These are phyloP conservation scores for Mycena venus DNA, from an alignment of 768 basidiomycete genomes.

Conservation along the genomic window DNA sequence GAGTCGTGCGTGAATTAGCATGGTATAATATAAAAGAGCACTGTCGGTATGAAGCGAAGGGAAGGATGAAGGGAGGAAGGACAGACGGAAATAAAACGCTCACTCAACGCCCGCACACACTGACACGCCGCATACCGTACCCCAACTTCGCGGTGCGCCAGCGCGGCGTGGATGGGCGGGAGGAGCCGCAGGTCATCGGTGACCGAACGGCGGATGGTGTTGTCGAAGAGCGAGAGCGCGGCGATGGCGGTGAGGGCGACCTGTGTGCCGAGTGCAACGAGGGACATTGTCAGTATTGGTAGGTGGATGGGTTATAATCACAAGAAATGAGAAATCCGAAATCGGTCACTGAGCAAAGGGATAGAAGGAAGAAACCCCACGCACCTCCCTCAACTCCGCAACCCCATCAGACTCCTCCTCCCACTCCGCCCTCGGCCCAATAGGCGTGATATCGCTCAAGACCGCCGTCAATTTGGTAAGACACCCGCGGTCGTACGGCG, in stretches of 20 bases:
- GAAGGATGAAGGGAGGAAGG: too few relatives aligned
- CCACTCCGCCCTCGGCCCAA: slow-evolving; percentile 57
- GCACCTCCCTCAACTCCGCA: slow-evolving; percentile 74
- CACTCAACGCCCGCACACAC: slow-evolving; percentile 84
- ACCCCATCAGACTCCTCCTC: slow-evolving; percentile 78
- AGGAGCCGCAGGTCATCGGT: slow-evolving; percentile 69
- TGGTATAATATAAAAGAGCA: too few relatives aligned
- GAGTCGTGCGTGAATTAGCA: too few relatives aligned
- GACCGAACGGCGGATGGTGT: slow-evolving; percentile 78
- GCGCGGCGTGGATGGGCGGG: slow-evolving; percentile 61
- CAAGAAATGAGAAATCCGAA: too few relatives aligned
- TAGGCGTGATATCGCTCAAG: slow-evolving; percentile 65
- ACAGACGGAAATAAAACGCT: too few relatives aligned
- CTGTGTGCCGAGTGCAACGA: slow-evolving; percentile 49
- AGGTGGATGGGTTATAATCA: too few relatives aligned
- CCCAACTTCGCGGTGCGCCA: slow-evolving; percentile 75
- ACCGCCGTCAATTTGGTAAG: slow-evolving; percentile 53
- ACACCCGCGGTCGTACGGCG: slow-evolving; percentile 79
- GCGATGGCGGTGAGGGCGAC: slow-evolving; percentile 83
- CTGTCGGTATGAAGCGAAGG: too few relatives aligned
- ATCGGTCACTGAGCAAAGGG: too few relatives aligned
- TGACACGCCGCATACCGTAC: slow-evolving; percentile 92
- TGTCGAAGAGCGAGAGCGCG: slow-evolving; percentile 77
- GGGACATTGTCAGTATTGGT: too few relatives aligned
- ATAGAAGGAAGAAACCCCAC: too few relatives aligned